Base-by-base conservation (phyloP, 345 rosid genomes). In the Populus davidiana region DNA sequence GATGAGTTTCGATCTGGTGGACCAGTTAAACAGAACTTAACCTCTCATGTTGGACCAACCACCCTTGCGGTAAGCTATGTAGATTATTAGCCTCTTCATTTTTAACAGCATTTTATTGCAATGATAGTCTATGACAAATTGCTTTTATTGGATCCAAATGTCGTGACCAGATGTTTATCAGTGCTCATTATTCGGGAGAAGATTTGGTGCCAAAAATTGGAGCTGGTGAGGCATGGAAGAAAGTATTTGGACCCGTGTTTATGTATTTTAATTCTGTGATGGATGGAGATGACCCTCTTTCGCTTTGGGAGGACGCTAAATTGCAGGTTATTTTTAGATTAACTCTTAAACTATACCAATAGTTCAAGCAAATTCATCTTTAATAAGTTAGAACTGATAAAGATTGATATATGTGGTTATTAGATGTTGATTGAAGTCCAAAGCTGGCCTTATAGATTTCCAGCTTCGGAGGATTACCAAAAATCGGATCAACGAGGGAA, bases 391-490 rank as follows among this genome's bases (percentile, higher is more conserved):
- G 29, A 25, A 13, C 11, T 33, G 35, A 47, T 9, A 21, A 12
- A 20, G 43, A 21, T 11, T 36, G 31, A 14, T 62, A 36, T 8
- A 6, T 33, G 18, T 12, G 12, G 16, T 54, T 5, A 31, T 63
- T 44, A 81, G 84, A 69, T 36, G 81, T 23, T 73, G 74, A 70
- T 73, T 33, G 81, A 81, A 69, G 75, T 49, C 33, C 77, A 73
- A 62, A 73, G 84, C 65, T 81, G 84, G 84, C 84, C 84, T 1
- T 81, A 81, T 12, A 33, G 54, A 35, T 81, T 81, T 44, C 84
- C 84, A 44, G 84, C 78, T 69, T 81, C 84, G 3, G 75, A 73
- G 5, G 84, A 81, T 49, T 81, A 67, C 21, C 84, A 35, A 18
- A 81, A 77, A 8, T 16, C 47, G 3, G 74, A 81, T 4, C 71